Conservation (phyloP, 176 grass and related monocot genomes). For the Poa pratensis region DNA sequence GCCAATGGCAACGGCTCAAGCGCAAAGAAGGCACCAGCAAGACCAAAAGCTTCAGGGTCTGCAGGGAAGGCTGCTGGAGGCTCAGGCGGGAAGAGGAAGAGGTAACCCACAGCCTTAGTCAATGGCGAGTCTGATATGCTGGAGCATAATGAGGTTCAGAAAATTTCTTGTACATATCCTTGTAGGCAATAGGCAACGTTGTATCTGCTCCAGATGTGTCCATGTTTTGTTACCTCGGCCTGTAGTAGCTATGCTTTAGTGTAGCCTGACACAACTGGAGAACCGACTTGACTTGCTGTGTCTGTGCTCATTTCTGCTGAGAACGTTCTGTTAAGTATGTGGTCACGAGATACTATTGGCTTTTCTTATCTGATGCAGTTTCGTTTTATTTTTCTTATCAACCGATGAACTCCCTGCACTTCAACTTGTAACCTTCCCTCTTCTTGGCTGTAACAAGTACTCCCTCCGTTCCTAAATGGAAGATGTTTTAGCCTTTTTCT, state of each 20-base stretch:
- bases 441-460: too few relatives aligned
- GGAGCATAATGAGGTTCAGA: slow-evolving; percentile 21
- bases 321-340: neutral
- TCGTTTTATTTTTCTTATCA: too few relatives aligned
- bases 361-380: neutral
- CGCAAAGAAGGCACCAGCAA: slow-evolving; percentile 66
- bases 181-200: slow-evolving; percentile 18
- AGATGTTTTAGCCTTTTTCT: too few relatives aligned
- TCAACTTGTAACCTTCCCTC: too few relatives aligned
- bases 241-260: neutral
- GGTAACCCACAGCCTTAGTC: slow-evolving; percentile 26
- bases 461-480: too few relatives aligned
- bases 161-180: slow-evolving; percentile 44
- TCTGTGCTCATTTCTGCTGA: neutral
- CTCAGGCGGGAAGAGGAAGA: slow-evolving; percentile 81
- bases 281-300: neutral
- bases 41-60: slow-evolving; percentile 44
- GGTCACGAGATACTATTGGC: neutral
- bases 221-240: neutral
- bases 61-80: slow-evolving; percentile 44
- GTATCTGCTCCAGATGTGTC: slow-evolving; percentile 5
- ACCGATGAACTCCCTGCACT: too few relatives aligned
- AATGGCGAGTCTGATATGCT: slow-evolving; percentile 29
- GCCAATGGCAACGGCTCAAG: slow-evolving; percentile 44
- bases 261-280: neutral